Evolutionary conservation across 805 yeast species (phyloP).

Genomic region (Candida ascalaphidarum): DNA sequence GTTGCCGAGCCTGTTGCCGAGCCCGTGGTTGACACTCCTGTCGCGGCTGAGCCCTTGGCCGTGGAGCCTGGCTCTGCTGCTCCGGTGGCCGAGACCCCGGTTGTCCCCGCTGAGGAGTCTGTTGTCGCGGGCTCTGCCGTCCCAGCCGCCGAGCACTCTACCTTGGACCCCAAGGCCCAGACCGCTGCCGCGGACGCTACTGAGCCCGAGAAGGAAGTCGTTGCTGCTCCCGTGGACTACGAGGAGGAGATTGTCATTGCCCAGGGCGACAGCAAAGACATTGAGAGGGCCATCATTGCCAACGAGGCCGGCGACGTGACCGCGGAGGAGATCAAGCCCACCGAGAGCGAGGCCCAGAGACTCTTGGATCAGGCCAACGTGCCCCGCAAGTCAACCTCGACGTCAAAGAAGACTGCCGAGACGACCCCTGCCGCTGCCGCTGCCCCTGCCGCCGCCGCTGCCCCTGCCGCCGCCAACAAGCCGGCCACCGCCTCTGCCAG

Average conservation of each 20-base stretch:
- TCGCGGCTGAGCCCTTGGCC: slow-evolving; percentile 3
- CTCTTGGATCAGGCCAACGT: slow-evolving; percentile 26
- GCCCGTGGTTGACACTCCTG: slow-evolving; percentile 1
- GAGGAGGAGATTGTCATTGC: slow-evolving; percentile 33
- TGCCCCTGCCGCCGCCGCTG: not conserved
- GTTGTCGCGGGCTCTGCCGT: slow-evolving; percentile 3
- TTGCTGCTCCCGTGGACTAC: slow-evolving; percentile 4
- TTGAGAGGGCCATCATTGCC: slow-evolving; percentile 24
- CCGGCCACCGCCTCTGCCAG: slow-evolving; percentile 5
- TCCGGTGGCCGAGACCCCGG: slow-evolving; percentile 1
- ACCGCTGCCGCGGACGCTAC: slow-evolving; percentile 1
- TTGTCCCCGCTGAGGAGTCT: slow-evolving; percentile 1
- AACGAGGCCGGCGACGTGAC: slow-evolving; percentile 26
- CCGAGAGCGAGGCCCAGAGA: slow-evolving; percentile 27
- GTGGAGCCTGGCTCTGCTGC: slow-evolving; percentile 6
- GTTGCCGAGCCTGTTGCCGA: slow-evolving; percentile 1
- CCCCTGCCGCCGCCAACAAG: slow-evolving; percentile 5
- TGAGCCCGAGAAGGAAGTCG: slow-evolving; percentile 5
- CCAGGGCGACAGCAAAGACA: slow-evolving; percentile 20
- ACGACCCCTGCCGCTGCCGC: slow-evolving; percentile 5
- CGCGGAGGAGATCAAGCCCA: slow-evolving; percentile 35
- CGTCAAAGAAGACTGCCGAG: slow-evolving; percentile 3
- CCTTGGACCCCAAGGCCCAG: slow-evolving; percentile 2
- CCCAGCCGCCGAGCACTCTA: not conserved
- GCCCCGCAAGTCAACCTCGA: slow-evolving; percentile 2